phyloP scores from a whole-genome alignment of 139 green algal species.

The Chlamydomonas eustigma region DNA sequence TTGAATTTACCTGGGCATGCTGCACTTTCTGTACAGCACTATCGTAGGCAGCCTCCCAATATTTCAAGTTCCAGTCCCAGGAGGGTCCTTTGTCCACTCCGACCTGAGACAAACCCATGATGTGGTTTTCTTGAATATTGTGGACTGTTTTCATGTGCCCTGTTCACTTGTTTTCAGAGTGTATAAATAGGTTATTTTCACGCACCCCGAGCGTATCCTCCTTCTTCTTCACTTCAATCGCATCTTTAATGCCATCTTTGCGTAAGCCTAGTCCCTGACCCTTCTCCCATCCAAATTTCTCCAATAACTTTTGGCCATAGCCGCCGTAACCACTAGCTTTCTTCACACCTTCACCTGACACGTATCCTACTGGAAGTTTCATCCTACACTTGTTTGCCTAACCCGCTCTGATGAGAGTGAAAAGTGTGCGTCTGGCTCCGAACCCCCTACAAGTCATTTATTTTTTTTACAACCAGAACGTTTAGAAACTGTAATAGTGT shows the following conservation, averaged over 20 bases:
- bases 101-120: conserved; percentile 41
- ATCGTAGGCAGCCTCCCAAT: conserved; percentile 79
- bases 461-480: too few relatives aligned
- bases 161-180: neutral
- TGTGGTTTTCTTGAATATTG: neutral
- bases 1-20: conserved; percentile 12
- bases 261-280: conserved; percentile 73
- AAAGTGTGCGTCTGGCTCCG: too few relatives aligned
- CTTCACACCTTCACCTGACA: conserved; percentile 60
- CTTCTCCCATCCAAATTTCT: conserved; percentile 74
- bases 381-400: too few relatives aligned
- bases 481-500: too few relatives aligned
- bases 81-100: conserved; percentile 33
- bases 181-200: too few relatives aligned
- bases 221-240: conserved; percentile 81
- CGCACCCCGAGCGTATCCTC: conserved; percentile 73
- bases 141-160: neutral
- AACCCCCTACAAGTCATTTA: too few relatives aligned
- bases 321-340: conserved; percentile 72
- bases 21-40: conserved; percentile 38
- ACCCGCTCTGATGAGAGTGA: too few relatives aligned
- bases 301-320: conserved; percentile 76
- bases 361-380: conserved; percentile 80
- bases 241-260: conserved; percentile 62
- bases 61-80: conserved; percentile 67